Percentiles rank a stretch among this genome's conserved stretches.
These are phyloP conservation scores for Microbotryum saponariae DNA, from an alignment of 1,284 basidiomycete species.

Conservation along the genomic window DNA sequence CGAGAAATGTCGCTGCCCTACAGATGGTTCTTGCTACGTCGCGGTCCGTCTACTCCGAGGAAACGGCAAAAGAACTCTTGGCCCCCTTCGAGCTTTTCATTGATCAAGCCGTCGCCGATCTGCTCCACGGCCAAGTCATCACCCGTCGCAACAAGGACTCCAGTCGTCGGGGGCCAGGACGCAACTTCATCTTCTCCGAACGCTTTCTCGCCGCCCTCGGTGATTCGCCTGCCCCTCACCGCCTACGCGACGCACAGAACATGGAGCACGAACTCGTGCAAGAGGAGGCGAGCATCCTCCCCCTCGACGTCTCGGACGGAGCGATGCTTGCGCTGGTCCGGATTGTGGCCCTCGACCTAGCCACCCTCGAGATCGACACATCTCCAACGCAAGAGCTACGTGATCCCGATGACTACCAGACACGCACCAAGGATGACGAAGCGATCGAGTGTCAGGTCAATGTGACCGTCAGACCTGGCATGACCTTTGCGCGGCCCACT, in stretches of 20 bases:
- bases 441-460: constrained; percentile 36
- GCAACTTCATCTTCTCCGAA: constrained; percentile 10
- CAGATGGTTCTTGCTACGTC: constrained; percentile 71
- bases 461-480: too few relatives aligned
- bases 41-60: constrained; percentile 56
- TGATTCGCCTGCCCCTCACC: constrained; percentile 1
- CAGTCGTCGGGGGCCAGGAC: constrained; percentile 32
- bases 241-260: background rate
- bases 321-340: constrained; percentile 63
- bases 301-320: constrained; percentile 61
- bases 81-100: constrained; percentile 50
- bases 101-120: constrained; percentile 45
- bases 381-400: constrained; percentile 48
- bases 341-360: constrained; percentile 60
- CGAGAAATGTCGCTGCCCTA: too few relatives aligned
- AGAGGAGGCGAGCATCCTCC: constrained; percentile 59
- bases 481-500: too few relatives aligned
- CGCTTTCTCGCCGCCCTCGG: constrained; percentile 17
- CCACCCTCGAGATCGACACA: constrained; percentile 49
- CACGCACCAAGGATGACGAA: constrained; percentile 56
- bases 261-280: constrained; percentile 16
- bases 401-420: constrained; percentile 41
- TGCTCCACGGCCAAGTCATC: constrained; percentile 37
- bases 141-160: constrained; percentile 31
- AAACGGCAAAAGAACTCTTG: constrained; percentile 53